Base-by-base conservation (phyloP, 2,329 filamentous ascomycete genomes). In the Penicillium oxalicum region DNA sequence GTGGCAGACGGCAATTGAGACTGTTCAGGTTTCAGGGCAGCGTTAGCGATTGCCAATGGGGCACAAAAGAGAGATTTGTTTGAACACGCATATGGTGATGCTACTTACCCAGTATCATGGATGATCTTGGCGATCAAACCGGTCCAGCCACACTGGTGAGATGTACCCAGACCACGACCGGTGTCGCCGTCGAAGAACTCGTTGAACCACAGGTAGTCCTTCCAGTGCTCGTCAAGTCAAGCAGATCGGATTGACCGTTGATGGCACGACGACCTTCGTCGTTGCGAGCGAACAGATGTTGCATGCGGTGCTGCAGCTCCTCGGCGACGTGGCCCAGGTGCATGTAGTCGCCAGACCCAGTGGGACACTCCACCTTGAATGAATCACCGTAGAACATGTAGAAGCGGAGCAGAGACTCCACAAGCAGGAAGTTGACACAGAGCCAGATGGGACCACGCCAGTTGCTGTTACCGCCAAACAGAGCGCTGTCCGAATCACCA, bases 381-480 rank as follows among this genome's bases (percentile, higher is more conserved):
- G 83, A 80, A 50, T 87, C 86, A 51, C 91, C 91, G 64, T 97
- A 96, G 76, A 95, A 97, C 72, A 97, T 86, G 74, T 89, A 94
- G 76, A 95, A 97, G 29, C 91, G 81, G 61, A 95, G 87, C n/a
- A 96, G 79, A 5, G 91, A 91, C 69, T 97, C 91, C 36, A 97
- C 86, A 11, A 97, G 79, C 45, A 97, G 73, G 73, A 95, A 96
- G 71, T 97, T 97, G 72, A 95, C 90, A 54, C 89, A 93, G 42
- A 96, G 78, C 91, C 91, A 97, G 59, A 95, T 91, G 0, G 93
- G 91, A 4, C 87, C 91, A 72, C 91, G 83, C 91, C 91, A 97
- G 71, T 97, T 97, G 69, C 90, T 95, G 78, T 97, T 97, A 57
- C 91, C 91, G 45, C 91, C 91, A 63, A 97, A 97, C 4, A 97